Evolutionary conservation across 192 early-diverging fungal genomes (phyloP).

Genomic region (Mortierella alpina): DNA sequence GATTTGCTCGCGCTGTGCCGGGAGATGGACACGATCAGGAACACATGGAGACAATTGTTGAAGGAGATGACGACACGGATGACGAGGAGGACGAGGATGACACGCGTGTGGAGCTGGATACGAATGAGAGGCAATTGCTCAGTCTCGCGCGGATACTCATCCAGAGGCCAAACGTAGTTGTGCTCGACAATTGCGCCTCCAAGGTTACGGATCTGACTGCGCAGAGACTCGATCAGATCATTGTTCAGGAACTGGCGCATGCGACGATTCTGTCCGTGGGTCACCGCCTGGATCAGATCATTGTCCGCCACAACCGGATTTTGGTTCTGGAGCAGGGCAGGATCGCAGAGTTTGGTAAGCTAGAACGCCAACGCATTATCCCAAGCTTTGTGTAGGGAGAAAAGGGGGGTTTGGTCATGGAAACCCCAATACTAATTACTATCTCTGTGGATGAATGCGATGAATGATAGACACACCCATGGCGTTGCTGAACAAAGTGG

Average conservation of each 20-base stretch:
- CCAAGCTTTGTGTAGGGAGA: background rate
- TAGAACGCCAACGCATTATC: background rate
- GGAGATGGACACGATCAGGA: background rate
- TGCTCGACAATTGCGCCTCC: slow-evolving; percentile 83
- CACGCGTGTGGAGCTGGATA: slow-evolving; percentile 33
- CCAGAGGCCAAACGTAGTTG: slow-evolving; percentile 74
- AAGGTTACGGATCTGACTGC: slow-evolving; percentile 72
- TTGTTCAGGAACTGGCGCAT: slow-evolving; percentile 64
- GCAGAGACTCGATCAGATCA: slow-evolving; percentile 72
- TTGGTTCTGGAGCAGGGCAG: slow-evolving; percentile 82
- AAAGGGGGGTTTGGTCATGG: background rate
- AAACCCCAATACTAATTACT: background rate
- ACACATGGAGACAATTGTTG: slow-evolving; percentile 1
- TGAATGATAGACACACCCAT: slow-evolving; percentile 40
- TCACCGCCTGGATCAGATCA: slow-evolving; percentile 80
- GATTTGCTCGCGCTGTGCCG: background rate
- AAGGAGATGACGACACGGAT: slow-evolving; percentile 4
- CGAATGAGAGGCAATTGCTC: slow-evolving; percentile 75
- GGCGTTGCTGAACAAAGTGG: slow-evolving; percentile 28
- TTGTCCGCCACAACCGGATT: slow-evolving; percentile 70
- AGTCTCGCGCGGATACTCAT: slow-evolving; percentile 75
- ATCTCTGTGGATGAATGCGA: background rate
- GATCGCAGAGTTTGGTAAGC: slow-evolving; percentile 74
- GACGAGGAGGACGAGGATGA: slow-evolving; percentile 15
- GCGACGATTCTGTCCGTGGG: slow-evolving; percentile 74